These are phyloP conservation scores for Candida tibetensis DNA, from an alignment of 805 yeast genomes.

Conservation along the genomic window DNA sequence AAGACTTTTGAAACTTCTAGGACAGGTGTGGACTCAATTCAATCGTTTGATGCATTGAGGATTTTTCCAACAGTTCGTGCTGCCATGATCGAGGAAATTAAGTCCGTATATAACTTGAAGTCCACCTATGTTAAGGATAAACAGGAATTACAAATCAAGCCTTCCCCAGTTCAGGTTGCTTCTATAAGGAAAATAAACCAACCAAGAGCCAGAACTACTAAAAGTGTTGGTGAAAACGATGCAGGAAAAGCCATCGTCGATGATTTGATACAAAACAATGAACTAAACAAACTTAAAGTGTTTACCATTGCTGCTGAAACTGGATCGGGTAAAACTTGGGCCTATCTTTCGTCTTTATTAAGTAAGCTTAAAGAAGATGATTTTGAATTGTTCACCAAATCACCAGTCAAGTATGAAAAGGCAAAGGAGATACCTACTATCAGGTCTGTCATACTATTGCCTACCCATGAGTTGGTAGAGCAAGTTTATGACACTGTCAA, in stretches of 20 bases:
- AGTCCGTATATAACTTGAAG: constrained; percentile 30
- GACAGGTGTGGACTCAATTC: constrained; percentile 43
- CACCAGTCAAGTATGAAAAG: constrained; percentile 18
- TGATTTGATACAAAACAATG: constrained; percentile 29
- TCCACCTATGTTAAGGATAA: constrained; percentile 31
- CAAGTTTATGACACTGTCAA: constrained; percentile 61
- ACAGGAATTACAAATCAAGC: constrained; percentile 38
- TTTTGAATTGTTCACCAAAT: constrained; percentile 19
- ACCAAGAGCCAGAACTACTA: constrained; percentile 30
- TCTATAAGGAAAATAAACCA: constrained; percentile 58
- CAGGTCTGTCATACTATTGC: constrained; percentile 74
- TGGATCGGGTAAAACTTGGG: constrained; percentile 95
- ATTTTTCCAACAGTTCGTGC: constrained; percentile 65
- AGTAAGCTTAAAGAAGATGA: constrained; percentile 66
- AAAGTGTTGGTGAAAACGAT: constrained; percentile 21
- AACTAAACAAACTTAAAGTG: constrained; percentile 43
- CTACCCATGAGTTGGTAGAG: constrained; percentile 83
- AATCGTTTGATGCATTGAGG: constrained; percentile 62
- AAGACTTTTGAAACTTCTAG: constrained; percentile 12
- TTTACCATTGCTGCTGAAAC: constrained; percentile 93
- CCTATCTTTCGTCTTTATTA: constrained; percentile 75
- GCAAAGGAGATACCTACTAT: constrained; percentile 37
- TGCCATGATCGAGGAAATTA: constrained; percentile 55
- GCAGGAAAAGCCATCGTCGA: constrained; percentile 22
- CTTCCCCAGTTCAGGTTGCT: constrained; percentile 83